Evolutionary conservation across 352 stramenopile genomes (phyloP), one percentile per base, ranked within the genome.

Genomic region (Pythium dissimile): DNA sequence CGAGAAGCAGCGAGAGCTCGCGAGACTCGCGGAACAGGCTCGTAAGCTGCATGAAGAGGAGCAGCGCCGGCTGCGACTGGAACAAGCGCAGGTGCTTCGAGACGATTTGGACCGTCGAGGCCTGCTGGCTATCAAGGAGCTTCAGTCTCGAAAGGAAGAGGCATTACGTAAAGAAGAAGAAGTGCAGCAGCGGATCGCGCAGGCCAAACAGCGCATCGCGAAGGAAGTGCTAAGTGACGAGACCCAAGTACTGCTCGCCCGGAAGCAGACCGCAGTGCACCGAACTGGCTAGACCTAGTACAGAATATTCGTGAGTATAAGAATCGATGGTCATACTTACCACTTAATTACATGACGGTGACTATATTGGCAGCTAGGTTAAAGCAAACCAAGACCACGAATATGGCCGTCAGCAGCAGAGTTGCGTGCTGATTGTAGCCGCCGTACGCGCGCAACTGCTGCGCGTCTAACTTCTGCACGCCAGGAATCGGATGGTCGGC

Each of bases 121-220:
- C 0, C 30, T 80, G 11, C 32, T 71, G 1, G 74, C 73, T 3
- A 77, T 81, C 44, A 68, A 49, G 16, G 69, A 80, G 23, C 54
- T 75, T 2, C 73, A 84, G 49, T 47, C 54, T 12, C 78, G 80
- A 48, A 85, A 85, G 39, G 64, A 77, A 18, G 64, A 81, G 9
- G 73, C 78, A 27, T 3, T 73, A 1, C 66, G 71, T 7, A 72
- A 73, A 27, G 61, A 79, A 41, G 63, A 82, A n/a, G 60, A 67
- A 15, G 57, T 43, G 4, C 48, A 60, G 15, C 47, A 69, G 38
- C 66, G 73, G 1, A 42, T 82, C n/a, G 26, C 47, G 1, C 46
- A 72, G 2, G 65, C 64, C 15, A 73, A 70, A 21, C 57, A 66
- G 24, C 65, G 69, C 24, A 73, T 80, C 38, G 64, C 62, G 1